Evolutionary conservation across 2,329 filamentous ascomycete genomes (phyloP).

Genomic region (Claviceps sp.): DNA sequence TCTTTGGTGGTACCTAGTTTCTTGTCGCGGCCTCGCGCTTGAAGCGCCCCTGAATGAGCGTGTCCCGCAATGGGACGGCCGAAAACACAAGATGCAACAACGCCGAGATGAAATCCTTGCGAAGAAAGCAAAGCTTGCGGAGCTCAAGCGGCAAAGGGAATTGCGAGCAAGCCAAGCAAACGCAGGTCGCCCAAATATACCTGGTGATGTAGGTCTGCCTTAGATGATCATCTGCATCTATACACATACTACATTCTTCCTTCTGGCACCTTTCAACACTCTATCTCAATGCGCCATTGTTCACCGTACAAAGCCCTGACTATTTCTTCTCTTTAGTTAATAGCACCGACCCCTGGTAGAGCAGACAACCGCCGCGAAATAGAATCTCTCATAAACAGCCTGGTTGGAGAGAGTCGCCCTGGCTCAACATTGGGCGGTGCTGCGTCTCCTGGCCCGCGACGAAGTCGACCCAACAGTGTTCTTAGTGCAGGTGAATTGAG

Average conservation of each 20-base stretch:
- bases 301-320: slow-evolving; percentile 2
- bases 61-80: slow-evolving; percentile 35
- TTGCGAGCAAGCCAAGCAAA: slow-evolving; percentile 65
- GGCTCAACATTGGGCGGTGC: slow-evolving; percentile 50
- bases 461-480: slow-evolving; percentile 76
- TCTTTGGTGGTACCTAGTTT: background rate
- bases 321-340: slow-evolving; percentile 25
- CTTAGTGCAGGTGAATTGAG: slow-evolving; percentile 72
- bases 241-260: background rate
- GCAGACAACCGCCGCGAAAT: slow-evolving; percentile 61
- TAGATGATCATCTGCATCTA: background rate
- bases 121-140: slow-evolving; percentile 92
- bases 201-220: slow-evolving; percentile 51
- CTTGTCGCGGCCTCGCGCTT: background rate
- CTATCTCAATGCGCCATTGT: too few relatives aligned
- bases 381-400: slow-evolving; percentile 70
- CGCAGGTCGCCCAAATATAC: slow-evolving; percentile 52
- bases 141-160: slow-evolving; percentile 87
- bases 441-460: slow-evolving; percentile 51
- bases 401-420: slow-evolving; percentile 68
- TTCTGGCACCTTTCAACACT: background rate
- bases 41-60: slow-evolving; percentile 8
- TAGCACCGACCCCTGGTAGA: slow-evolving; percentile 57
- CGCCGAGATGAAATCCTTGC: slow-evolving; percentile 91
- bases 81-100: slow-evolving; percentile 49